These are phyloP conservation scores for Volvox africanus DNA, from an alignment of 139 green algal species.

Conservation along the genomic window DNA sequence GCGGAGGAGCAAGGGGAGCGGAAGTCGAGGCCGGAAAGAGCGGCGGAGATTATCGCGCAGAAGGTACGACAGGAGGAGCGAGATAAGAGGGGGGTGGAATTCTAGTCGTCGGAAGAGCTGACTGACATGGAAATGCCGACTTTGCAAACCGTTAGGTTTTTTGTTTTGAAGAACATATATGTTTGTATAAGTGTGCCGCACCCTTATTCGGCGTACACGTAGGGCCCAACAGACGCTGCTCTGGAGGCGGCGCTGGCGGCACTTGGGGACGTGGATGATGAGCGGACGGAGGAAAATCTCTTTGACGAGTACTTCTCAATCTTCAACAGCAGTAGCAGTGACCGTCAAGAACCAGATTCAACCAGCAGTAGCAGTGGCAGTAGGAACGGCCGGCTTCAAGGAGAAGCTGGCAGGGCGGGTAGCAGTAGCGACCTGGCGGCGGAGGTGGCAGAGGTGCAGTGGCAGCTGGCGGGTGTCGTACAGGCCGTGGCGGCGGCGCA, in stretches of 20 bases:
- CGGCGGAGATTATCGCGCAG: not conserved
- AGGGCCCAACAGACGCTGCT: conserved; percentile 34
- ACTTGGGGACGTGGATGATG: not conserved
- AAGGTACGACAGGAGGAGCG: not conserved
- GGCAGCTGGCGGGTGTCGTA: conserved; percentile 19
- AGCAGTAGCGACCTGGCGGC: conserved; percentile 1
- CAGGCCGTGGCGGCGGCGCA: conserved; percentile 22
- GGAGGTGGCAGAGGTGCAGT: conserved; percentile 42
- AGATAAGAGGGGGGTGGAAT: too few species aligned
- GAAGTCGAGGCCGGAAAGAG: not conserved
- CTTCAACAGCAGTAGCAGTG: not conserved
- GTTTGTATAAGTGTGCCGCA: too few species aligned
- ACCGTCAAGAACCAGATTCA: too few species aligned
- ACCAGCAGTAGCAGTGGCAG: not conserved
- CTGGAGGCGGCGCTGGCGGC: conserved; percentile 11
- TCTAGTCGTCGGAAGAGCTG: too few species aligned
- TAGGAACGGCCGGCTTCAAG: not conserved
- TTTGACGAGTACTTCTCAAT: conserved; percentile 18
- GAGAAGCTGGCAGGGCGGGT: not conserved
- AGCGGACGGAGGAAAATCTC: not conserved
- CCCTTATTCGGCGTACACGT: not conserved
- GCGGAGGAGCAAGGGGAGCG: not conserved
- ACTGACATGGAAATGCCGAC: too few species aligned
- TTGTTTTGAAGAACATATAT: too few species aligned
- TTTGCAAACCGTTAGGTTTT: too few species aligned